Conservation (phyloP, 108 stramenopile genomes). For the Discostella pseudostelligera region DNA sequence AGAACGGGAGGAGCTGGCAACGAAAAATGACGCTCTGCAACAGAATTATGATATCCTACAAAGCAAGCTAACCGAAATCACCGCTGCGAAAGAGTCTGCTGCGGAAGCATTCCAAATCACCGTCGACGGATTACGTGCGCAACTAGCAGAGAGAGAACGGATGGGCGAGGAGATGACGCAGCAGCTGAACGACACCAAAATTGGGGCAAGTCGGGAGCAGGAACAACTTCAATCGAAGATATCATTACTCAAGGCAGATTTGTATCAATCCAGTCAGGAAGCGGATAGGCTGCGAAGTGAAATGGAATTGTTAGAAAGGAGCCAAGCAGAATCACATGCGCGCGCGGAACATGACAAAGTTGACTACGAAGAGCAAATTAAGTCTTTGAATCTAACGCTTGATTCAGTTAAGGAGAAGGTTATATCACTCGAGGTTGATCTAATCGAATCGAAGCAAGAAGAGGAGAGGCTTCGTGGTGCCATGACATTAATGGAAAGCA, state of each 20-base stretch:
- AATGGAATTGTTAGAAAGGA: background rate
- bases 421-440: background rate
- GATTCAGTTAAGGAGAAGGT: too few relatives aligned
- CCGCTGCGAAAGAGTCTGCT: background rate
- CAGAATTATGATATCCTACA: background rate
- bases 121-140: background rate
- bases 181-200: background rate
- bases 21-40: background rate
- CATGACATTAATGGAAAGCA: background rate
- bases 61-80: too few relatives aligned
- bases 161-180: background rate
- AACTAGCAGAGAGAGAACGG: slow-evolving; percentile 1
- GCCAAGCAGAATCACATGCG: background rate
- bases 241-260: background rate
- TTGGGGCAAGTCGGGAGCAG: background rate
- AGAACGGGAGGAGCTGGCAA: too few relatives aligned
- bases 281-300: background rate
- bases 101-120: background rate
- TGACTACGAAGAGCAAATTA: too few relatives aligned
- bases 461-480: slow-evolving; percentile 6
- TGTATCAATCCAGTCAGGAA: background rate
- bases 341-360: too few relatives aligned
- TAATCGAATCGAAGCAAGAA: background rate
- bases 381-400: too few relatives aligned
- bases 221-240: background rate